Evolutionary conservation across 1,284 basidiomycete genomes (phyloP).

Genomic region (Ustilago xerochloae): DNA sequence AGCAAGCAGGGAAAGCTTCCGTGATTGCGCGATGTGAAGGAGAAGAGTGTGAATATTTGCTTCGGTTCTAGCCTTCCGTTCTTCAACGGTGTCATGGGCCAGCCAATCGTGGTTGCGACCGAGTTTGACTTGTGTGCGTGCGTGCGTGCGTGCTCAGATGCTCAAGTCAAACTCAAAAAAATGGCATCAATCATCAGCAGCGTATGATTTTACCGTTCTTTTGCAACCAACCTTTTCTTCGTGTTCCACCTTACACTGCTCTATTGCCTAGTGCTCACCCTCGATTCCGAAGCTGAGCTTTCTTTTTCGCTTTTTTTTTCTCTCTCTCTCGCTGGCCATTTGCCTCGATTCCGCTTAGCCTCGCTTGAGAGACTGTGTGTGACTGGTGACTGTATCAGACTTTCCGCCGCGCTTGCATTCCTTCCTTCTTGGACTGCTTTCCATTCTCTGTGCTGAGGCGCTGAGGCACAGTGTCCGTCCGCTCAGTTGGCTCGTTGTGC

Average conservation of each 20-base stretch:
- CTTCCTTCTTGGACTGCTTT: neutral
- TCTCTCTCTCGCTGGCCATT: neutral
- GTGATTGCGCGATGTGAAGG: neutral
- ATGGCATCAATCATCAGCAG: neutral
- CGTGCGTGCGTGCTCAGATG: neutral
- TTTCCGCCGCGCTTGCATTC: conserved; percentile 1
- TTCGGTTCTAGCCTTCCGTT: neutral
- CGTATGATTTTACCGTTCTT: neutral
- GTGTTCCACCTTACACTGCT: neutral
- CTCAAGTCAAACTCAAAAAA: neutral
- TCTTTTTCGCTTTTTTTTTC: neutral
- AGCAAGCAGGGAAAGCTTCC: too few species aligned
- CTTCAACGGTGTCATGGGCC: neutral
- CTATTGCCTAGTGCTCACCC: neutral
- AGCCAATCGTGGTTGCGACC: neutral
- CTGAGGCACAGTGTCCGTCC: neutral
- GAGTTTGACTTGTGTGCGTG: neutral
- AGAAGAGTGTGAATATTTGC: neutral
- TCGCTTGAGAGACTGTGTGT: neutral
- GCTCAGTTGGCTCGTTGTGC: neutral
- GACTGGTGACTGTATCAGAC: neutral
- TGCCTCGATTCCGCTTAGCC: neutral
- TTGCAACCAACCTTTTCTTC: neutral
- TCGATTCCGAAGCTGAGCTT: conserved; percentile 6
- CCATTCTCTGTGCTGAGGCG: neutral